Percentiles rank a stretch among this genome's conserved stretches.
Conservation (phyloP, 1,139 yeast species). For the Dujonia santamariae region DNA sequence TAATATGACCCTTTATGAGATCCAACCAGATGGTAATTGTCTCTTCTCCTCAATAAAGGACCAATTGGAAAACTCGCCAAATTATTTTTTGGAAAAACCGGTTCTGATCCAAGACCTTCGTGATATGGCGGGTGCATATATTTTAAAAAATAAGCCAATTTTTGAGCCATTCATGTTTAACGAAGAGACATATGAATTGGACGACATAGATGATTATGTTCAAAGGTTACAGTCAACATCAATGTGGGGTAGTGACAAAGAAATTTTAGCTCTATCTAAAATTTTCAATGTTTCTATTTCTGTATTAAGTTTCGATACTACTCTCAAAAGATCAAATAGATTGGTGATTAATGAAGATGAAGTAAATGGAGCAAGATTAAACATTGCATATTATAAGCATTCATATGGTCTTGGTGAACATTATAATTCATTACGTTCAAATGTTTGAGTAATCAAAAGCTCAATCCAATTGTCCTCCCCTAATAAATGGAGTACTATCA, state of each 20-base stretch:
- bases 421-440: slow-evolving; percentile 68
- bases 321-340: slow-evolving; percentile 52
- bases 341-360: slow-evolving; percentile 32
- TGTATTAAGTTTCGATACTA: slow-evolving; percentile 73
- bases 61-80: slow-evolving; percentile 36
- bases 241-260: slow-evolving; percentile 97
- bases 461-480: no score
- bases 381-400: slow-evolving; percentile 79
- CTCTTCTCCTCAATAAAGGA: slow-evolving; percentile 82
- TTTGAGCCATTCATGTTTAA: slow-evolving; percentile 82
- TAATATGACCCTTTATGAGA: slow-evolving; percentile 55
- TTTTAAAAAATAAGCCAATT: slow-evolving; percentile 60
- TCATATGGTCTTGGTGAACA: slow-evolving; percentile 92
- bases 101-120: slow-evolving; percentile 56
- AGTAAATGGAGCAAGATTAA: slow-evolving; percentile 45
- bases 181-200: slow-evolving; percentile 60
- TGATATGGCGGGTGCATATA: slow-evolving; percentile 61
- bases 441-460: no score
- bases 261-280: slow-evolving; percentile 74
- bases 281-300: slow-evolving; percentile 69
- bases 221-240: slow-evolving; percentile 67
- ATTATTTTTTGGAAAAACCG: slow-evolving; percentile 7
- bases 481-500: no score
- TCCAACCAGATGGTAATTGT: slow-evolving; percentile 93
- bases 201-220: slow-evolving; percentile 69